phyloP scores from a whole-genome alignment of 139 green algal genomes.

The Asterochloris sp. region DNA sequence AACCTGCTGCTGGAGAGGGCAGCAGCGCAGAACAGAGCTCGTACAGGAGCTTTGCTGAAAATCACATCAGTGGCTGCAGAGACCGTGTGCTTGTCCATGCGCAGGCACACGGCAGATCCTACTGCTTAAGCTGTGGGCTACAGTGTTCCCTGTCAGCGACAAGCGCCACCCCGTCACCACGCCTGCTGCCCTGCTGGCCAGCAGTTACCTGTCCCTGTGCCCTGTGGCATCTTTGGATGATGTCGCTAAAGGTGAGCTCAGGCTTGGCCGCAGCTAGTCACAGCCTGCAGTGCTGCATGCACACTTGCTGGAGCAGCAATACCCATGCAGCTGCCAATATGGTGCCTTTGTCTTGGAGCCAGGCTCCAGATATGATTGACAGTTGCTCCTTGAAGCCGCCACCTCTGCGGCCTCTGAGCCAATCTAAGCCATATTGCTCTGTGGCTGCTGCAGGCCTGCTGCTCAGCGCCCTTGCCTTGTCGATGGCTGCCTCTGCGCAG shows the following conservation, averaged over 20 bases:
- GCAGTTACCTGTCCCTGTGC: slow-evolving; percentile 42
- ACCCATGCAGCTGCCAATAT: no score
- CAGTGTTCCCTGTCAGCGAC: slow-evolving; percentile 83
- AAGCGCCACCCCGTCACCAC: slow-evolving; percentile 80
- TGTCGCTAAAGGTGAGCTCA: slow-evolving; percentile 1
- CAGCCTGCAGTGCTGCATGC: no score
- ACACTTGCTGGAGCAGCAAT: no score
- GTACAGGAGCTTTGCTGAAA: no score
- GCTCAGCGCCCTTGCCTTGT: slow-evolving; percentile 26
- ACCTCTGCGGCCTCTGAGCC: not conserved
- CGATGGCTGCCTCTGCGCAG: slow-evolving; percentile 38
- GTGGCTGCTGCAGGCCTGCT: slow-evolving; percentile 34
- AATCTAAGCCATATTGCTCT: not conserved
- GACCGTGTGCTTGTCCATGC: not conserved
- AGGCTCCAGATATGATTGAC: not conserved
- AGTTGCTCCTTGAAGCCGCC: not conserved
- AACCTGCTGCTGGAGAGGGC: no score
- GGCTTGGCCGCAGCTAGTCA: no score
- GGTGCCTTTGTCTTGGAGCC: no score
- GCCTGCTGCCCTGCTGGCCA: slow-evolving; percentile 55
- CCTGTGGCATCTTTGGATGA: slow-evolving; percentile 22
- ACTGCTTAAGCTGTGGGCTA: slow-evolving; percentile 78
- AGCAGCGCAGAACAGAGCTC: no score
- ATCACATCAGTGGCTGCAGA: no score
- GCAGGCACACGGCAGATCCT: slow-evolving; percentile 56